Percentiles rank a stretch among this genome's conserved stretches.
Conservation (phyloP, 768 basidiomycete species). For the Auricularia heimuer region DNA sequence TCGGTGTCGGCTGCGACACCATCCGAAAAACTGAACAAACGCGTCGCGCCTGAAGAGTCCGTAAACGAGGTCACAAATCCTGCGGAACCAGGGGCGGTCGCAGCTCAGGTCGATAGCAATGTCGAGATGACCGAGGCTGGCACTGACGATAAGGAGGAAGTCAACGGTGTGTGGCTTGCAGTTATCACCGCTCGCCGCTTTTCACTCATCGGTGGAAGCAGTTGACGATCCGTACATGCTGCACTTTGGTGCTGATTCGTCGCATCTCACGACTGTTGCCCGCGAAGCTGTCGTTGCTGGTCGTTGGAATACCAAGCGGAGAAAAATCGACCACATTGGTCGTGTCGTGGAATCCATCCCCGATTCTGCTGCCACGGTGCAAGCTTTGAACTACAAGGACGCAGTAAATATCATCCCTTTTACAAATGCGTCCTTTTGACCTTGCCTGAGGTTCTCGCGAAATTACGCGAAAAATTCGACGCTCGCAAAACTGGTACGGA, state of each 20-base stretch:
- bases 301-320: constrained; percentile 45
- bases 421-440: not conserved
- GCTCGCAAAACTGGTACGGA: not conserved
- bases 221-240: constrained; percentile 47
- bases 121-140: constrained; percentile 12
- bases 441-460: constrained; percentile 31
- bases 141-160: constrained; percentile 10
- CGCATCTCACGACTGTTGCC: constrained; percentile 37
- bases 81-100: not conserved
- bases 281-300: constrained; percentile 43
- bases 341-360: constrained; percentile 40
- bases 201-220: constrained; percentile 7
- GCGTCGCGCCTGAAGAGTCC: constrained; percentile 29
- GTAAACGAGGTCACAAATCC: constrained; percentile 14
- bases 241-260: constrained; percentile 61
- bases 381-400: constrained; percentile 20
- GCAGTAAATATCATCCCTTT: constrained; percentile 7
- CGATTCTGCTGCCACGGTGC: constrained; percentile 24
- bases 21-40: constrained; percentile 60
- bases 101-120: constrained; percentile 5
- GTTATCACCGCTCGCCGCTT: not conserved
- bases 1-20: constrained; percentile 24
- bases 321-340: constrained; percentile 50
- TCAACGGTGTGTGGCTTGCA: constrained; percentile 7
- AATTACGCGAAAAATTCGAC: constrained; percentile 46